Percentiles rank a stretch among this genome's conserved stretches.
Evolutionary conservation across 1,139 yeast genomes (phyloP).

Genomic region (Pichia sp.): DNA sequence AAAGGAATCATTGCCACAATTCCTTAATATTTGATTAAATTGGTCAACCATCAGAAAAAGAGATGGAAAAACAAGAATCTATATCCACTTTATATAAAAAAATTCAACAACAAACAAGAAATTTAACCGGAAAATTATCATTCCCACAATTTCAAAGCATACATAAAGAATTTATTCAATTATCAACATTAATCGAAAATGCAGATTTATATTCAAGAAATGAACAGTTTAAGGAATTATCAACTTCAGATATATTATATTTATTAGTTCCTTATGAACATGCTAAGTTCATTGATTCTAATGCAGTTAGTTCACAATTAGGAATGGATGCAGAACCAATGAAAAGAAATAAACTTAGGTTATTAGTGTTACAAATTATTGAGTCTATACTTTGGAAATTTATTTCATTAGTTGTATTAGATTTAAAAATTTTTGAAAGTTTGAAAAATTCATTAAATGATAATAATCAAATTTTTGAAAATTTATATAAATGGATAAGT

Average conservation of each 20-base stretch:
- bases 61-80: neutral
- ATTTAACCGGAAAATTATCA: neutral
- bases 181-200: constrained; percentile 5
- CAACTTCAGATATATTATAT: constrained; percentile 4
- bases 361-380: constrained; percentile 13
- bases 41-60: too few relatives aligned
- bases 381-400: constrained; percentile 14
- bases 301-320: constrained; percentile 16
- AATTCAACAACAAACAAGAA: neutral
- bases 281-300: constrained; percentile 14
- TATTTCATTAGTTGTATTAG: constrained; percentile 3
- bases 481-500: constrained; percentile 12
- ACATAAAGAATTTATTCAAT: constrained; percentile 12
- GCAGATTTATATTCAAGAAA: constrained; percentile 14
- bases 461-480: constrained; percentile 2
- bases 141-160: constrained; percentile 12
- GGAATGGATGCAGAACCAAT: constrained; percentile 3
- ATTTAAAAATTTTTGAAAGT: constrained; percentile 8
- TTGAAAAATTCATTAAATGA: neutral
- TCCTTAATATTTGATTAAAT: too few relatives aligned
- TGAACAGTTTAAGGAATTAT: constrained; percentile 14
- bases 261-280: constrained; percentile 10
- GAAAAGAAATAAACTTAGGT: constrained; percentile 15
- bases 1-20: too few relatives aligned
- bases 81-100: constrained; percentile 2